A percentile compares a stretch with the other conserved stretches of the same genome.
phyloP scores from a whole-genome alignment of 371 early-diverging fungal genomes.

The Cokeromyces recurvatus region DNA sequence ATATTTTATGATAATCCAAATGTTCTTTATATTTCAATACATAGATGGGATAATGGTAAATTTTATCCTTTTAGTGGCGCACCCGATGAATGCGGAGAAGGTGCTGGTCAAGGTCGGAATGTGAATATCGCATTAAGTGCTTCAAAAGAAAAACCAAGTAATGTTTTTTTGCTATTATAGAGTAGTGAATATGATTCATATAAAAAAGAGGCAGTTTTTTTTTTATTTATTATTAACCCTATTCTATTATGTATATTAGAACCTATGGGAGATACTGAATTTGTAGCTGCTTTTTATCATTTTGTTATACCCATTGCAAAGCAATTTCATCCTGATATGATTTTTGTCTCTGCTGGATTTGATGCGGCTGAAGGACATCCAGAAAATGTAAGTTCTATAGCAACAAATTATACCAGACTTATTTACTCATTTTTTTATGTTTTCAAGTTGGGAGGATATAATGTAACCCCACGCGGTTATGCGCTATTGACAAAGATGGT shows the following conservation, averaged over 20 bases:
- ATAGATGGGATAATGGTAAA: constrained; percentile 61
- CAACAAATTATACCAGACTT: too few relatives aligned
- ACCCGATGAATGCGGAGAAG: constrained; percentile 54
- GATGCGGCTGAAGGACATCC: constrained; percentile 67
- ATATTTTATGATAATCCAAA: constrained; percentile 63
- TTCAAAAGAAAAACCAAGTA: constrained; percentile 50
- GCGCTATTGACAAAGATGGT: constrained; percentile 54
- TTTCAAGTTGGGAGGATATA: constrained; percentile 55
- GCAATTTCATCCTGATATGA: constrained; percentile 60
- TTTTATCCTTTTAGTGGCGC: constrained; percentile 61
- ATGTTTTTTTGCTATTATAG: constrained; percentile 10
- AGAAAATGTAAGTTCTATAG: constrained; percentile 47
- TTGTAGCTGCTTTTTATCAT: constrained; percentile 60
- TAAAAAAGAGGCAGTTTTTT: too few relatives aligned
- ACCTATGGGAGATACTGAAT: constrained; percentile 67
- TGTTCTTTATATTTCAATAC: constrained; percentile 62
- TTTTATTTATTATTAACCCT: too few relatives aligned
- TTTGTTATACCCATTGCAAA: constrained; percentile 57
- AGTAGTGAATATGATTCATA: neutral
- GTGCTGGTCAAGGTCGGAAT: constrained; percentile 48
- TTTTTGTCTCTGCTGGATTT: constrained; percentile 65
- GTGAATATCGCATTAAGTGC: constrained; percentile 59
- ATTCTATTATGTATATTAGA: constrained; percentile 23
- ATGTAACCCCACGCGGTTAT: constrained; percentile 54
- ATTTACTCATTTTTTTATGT: neutral